phyloP scores from a whole-genome alignment of 805 yeast genomes.

The Yarrowia bubula region DNA sequence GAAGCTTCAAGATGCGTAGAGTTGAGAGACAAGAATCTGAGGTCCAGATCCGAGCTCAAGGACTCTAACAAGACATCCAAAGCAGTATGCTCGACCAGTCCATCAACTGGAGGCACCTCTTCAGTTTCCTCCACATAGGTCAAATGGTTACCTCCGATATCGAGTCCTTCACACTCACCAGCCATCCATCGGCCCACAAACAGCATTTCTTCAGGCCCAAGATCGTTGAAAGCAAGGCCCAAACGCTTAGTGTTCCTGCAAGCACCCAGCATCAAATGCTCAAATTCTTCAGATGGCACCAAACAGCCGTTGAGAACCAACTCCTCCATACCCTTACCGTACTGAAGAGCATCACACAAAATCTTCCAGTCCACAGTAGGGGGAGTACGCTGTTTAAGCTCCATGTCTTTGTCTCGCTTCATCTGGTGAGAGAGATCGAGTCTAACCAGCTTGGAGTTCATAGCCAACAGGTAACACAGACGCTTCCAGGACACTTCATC shows the following conservation, averaged over 20 bases:
- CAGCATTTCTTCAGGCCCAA: slow-evolving; percentile 57
- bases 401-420: slow-evolving; percentile 14
- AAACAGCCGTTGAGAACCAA: slow-evolving; percentile 75
- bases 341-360: slow-evolving; percentile 63
- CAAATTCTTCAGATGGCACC: slow-evolving; percentile 49
- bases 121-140: background rate
- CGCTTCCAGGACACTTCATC: slow-evolving; percentile 73
- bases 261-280: slow-evolving; percentile 58
- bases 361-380: slow-evolving; percentile 68
- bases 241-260: slow-evolving; percentile 57
- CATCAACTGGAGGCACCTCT: background rate
- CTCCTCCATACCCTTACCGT: slow-evolving; percentile 76
- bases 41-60: slow-evolving; percentile 33
- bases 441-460: slow-evolving; percentile 53
- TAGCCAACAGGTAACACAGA: slow-evolving; percentile 69
- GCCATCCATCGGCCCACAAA: slow-evolving; percentile 59
- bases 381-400: slow-evolving; percentile 1
- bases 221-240: slow-evolving; percentile 74
- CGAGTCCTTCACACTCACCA: slow-evolving; percentile 60
- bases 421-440: slow-evolving; percentile 69
- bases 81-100: slow-evolving; percentile 31
- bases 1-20: slow-evolving; percentile 56
- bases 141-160: slow-evolving; percentile 76
- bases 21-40: slow-evolving; percentile 60
- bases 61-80: slow-evolving; percentile 31